Conservation (phyloP, 2,329 filamentous ascomycete species). For the Dendryphion nanum region DNA sequence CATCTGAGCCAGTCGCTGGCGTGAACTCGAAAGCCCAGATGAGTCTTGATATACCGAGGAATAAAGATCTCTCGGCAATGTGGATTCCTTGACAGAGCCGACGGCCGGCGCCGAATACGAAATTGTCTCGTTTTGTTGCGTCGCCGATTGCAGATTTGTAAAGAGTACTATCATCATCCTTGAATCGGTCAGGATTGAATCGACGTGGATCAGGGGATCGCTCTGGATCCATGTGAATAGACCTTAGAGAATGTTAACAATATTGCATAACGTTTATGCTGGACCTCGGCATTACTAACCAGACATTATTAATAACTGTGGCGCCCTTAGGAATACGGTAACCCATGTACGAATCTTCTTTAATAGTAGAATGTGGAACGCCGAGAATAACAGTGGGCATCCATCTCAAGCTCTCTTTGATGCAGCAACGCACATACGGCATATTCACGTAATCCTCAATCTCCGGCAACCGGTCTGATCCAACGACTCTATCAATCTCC, state of each 20-base stretch:
- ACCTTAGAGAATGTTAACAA: no score
- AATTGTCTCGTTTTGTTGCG: conserved; percentile 32
- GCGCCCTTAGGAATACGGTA: conserved; percentile 40
- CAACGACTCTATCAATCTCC: conserved; percentile 16
- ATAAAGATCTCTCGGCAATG: conserved; percentile 32
- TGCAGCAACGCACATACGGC: conserved; percentile 10
- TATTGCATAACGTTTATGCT: no score
- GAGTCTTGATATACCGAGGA: conserved; percentile 28
- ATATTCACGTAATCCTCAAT: conserved; percentile 10
- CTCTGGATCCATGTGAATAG: conserved; percentile 1
- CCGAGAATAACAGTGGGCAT: neutral
- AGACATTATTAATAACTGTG: conserved; percentile 38
- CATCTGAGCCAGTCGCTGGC: neutral
- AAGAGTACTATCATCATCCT: neutral
- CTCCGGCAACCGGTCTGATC: conserved; percentile 8
- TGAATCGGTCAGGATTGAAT: neutral
- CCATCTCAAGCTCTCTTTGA: conserved; percentile 9
- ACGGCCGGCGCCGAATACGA: conserved; percentile 39
- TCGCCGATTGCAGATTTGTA: neutral
- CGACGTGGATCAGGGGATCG: neutral
- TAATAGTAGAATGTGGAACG: neutral
- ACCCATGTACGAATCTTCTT: conserved; percentile 1
- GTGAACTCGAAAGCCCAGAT: conserved; percentile 34
- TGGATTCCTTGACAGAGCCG: conserved; percentile 40
- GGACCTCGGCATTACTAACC: no score